Percentiles rank a stretch among this genome's conserved stretches.
Evolutionary conservation across 2,329 filamentous ascomycete species (phyloP).

Genomic region (Ophiobolus disseminans): DNA sequence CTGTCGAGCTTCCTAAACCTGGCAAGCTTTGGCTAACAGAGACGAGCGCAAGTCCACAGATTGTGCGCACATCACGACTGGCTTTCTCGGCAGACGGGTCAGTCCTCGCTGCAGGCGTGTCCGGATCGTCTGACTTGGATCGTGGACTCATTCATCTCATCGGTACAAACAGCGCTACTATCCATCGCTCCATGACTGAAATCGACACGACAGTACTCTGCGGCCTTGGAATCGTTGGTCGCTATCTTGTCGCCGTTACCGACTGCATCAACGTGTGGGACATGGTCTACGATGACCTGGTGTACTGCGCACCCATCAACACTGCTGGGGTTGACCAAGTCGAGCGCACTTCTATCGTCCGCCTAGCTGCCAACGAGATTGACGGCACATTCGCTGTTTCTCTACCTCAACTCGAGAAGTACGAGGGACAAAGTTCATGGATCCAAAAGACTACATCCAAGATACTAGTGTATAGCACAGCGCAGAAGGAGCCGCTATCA

Average conservation of each 20-base stretch:
- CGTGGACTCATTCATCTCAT: constrained; percentile 76
- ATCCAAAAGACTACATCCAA: constrained; percentile 52
- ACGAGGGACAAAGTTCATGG: constrained; percentile 37
- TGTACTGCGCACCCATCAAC: constrained; percentile 68
- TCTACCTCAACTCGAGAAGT: constrained; percentile 45
- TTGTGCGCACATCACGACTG: constrained; percentile 66
- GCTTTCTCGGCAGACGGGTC: constrained; percentile 68
- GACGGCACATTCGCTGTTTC: constrained; percentile 54
- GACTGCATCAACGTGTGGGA: constrained; percentile 81
- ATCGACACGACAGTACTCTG: constrained; percentile 71
- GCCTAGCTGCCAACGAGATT: constrained; percentile 74
- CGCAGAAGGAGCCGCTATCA: constrained; percentile 65
- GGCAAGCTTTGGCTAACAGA: constrained; percentile 31
- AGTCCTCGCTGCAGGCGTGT: constrained; percentile 42
- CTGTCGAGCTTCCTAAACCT: constrained; percentile 53
- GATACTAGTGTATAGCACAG: constrained; percentile 71
- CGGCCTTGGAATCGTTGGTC: constrained; percentile 74
- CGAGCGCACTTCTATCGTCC: constrained; percentile 54
- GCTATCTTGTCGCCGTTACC: constrained; percentile 77
- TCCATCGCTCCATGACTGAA: constrained; percentile 72
- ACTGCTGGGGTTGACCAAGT: constrained; percentile 39
- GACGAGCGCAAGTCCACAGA: constrained; percentile 30
- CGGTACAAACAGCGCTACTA: constrained; percentile 71
- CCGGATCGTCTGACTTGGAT: constrained; percentile 49
- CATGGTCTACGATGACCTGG: constrained; percentile 77